Evolutionary conservation across 345 rosid species (phyloP).

Genomic region (Rhizophora mangle): DNA sequence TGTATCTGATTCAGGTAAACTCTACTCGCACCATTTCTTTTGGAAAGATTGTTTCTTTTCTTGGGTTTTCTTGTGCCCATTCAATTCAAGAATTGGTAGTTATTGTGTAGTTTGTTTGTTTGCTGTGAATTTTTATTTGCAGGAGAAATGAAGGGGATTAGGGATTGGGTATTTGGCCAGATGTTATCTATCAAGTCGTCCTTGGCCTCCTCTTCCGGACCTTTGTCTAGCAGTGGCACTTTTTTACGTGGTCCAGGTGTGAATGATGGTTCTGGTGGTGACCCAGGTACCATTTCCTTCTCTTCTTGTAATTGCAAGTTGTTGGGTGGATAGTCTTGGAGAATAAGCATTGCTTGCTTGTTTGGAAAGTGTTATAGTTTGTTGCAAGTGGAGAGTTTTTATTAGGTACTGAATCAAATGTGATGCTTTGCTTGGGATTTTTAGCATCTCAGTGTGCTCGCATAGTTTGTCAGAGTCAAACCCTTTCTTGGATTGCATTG

Average conservation of each 20-base stretch:
- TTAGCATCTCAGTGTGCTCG: not conserved
- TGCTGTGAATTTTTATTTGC: conserved; percentile 8
- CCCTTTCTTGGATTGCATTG: too few relatives aligned
- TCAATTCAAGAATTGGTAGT: not conserved
- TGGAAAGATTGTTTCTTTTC: not conserved
- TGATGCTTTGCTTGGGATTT: too few relatives aligned
- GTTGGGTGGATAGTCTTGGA: too few relatives aligned
- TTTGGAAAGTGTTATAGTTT: too few relatives aligned
- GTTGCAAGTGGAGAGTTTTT: too few relatives aligned
- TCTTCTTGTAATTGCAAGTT: not conserved
- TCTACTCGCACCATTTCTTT: not conserved
- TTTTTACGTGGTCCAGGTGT: conserved; percentile 31
- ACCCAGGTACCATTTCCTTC: conserved; percentile 39
- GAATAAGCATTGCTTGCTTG: too few relatives aligned
- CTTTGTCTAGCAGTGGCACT: conserved; percentile 47
- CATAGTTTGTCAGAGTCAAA: not conserved
- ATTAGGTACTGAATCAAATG: too few relatives aligned
- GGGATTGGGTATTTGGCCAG: conserved; percentile 70
- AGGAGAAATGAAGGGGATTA: conserved; percentile 64
- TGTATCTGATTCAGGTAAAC: not conserved
- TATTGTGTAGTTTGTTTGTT: not conserved
- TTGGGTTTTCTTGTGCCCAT: not conserved
- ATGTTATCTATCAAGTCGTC: conserved; percentile 38
- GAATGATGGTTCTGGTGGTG: conserved; percentile 32
- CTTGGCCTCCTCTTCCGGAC: conserved; percentile 62